A percentile compares a stretch with the other conserved stretches of the same genome.
phyloP scores from a whole-genome alignment of 257 asterid genomes.

The Solanum okadae region DNA sequence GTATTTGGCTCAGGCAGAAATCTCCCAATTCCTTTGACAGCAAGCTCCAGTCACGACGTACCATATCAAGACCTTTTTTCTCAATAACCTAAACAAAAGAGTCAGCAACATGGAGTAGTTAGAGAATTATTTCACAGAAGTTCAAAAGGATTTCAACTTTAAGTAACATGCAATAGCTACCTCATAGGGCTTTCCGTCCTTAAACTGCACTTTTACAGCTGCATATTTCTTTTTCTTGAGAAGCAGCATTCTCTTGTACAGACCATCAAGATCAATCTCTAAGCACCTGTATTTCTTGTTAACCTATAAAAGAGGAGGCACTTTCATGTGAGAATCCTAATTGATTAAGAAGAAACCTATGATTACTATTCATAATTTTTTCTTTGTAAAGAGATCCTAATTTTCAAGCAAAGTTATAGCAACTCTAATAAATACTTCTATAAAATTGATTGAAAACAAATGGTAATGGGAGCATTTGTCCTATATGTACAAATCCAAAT shows the following conservation, averaged over 20 bases:
- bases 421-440: not conserved
- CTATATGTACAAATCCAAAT: not conserved
- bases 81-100: conserved; percentile 57
- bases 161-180: conserved; percentile 28
- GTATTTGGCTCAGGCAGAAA: conserved; percentile 85
- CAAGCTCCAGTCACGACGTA: conserved; percentile 99
- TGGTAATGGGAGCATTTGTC: not conserved
- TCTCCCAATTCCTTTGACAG: conserved; percentile 92
- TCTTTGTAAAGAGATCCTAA: not conserved
- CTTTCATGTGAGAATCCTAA: not conserved
- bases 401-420: not conserved
- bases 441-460: not conserved
- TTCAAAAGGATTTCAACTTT: not conserved
- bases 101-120: not conserved
- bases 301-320: conserved; percentile 39
- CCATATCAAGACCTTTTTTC: conserved; percentile 98
- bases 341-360: not conserved
- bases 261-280: conserved; percentile 96
- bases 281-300: conserved; percentile 90
- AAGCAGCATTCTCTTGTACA: conserved; percentile 94
- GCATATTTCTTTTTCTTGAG: conserved; percentile 99
- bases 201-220: conserved; percentile 80
- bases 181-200: conserved; percentile 68
- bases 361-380: not conserved
- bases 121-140: not conserved